A percentile compares a stretch with the other conserved stretches of the same genome.
Conservation (phyloP, 202 grass and related monocot genomes). For the Panicum virgatum region DNA sequence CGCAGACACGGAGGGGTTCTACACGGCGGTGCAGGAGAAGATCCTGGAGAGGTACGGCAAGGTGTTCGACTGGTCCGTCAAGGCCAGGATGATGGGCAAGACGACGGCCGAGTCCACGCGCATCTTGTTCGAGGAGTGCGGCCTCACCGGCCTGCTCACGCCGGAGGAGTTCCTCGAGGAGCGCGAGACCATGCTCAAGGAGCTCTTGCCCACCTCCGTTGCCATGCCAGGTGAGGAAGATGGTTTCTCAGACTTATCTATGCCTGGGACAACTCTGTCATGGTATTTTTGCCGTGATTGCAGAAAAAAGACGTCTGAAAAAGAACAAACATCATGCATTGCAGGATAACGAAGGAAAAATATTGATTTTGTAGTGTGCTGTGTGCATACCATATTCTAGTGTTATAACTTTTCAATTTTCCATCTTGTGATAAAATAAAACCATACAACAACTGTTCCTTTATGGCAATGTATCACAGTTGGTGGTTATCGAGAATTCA, state of each 20-base stretch:
- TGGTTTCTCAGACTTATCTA: background rate
- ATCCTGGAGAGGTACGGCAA: conserved; percentile 78
- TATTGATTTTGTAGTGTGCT: too few species aligned
- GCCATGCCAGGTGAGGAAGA: conserved; percentile 60
- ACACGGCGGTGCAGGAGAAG: conserved; percentile 87
- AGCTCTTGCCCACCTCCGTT: conserved; percentile 73
- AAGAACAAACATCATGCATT: background rate
- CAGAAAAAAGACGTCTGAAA: background rate
- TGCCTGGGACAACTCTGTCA: background rate
- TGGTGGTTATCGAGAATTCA: too few species aligned
- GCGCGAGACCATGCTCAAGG: conserved; percentile 77
- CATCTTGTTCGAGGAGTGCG: conserved; percentile 77
- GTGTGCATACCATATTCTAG: too few species aligned
- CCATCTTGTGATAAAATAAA: too few species aligned
- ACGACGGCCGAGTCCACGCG: conserved; percentile 70
- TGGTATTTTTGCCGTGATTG: background rate
- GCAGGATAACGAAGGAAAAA: background rate
- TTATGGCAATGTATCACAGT: background rate
- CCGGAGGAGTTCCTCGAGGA: conserved; percentile 79
- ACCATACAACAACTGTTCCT: background rate
- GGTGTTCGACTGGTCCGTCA: conserved; percentile 79
- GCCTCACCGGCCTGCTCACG: conserved; percentile 65
- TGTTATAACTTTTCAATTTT: too few species aligned
- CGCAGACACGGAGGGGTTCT: conserved; percentile 77
- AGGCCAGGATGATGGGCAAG: conserved; percentile 93